Evolutionary conservation across 108 stramenopile genomes (phyloP).

Genomic region (Schizochytrium sp.): DNA sequence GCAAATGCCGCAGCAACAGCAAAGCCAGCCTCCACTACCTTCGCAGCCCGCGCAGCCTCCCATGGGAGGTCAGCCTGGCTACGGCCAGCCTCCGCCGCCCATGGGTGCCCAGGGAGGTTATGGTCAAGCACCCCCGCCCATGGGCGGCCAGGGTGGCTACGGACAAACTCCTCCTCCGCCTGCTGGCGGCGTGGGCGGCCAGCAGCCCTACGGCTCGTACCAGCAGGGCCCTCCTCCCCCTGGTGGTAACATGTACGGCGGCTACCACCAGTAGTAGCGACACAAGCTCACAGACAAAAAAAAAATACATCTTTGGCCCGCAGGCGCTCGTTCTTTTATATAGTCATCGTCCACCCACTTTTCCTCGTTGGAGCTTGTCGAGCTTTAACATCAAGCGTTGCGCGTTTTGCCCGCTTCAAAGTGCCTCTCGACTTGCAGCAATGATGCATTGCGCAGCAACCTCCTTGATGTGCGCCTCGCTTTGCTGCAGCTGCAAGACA

Average conservation of each 20-base stretch:
- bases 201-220: not conserved
- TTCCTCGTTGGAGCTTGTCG: too few relatives aligned
- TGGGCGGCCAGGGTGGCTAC: not conserved
- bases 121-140: not conserved
- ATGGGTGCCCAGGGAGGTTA: not conserved
- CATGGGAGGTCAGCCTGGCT: not conserved
- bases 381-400: too few relatives aligned
- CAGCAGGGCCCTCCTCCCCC: not conserved
- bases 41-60: not conserved
- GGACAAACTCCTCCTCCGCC: not conserved
- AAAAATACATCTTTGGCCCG: too few relatives aligned
- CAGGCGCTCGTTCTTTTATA: too few relatives aligned
- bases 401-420: too few relatives aligned
- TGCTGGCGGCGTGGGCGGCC: not conserved
- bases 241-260: not conserved
- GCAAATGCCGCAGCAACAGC: not conserved
- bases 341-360: too few relatives aligned
- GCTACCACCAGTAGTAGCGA: not conserved
- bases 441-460: not conserved
- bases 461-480: not conserved
- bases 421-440: not conserved
- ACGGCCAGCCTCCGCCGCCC: not conserved
- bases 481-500: not conserved
- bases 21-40: not conserved
- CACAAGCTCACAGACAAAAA: too few relatives aligned